phyloP scores from a whole-genome alignment of 75 land plant genomes.

The Pseudotsuga menziesii region DNA sequence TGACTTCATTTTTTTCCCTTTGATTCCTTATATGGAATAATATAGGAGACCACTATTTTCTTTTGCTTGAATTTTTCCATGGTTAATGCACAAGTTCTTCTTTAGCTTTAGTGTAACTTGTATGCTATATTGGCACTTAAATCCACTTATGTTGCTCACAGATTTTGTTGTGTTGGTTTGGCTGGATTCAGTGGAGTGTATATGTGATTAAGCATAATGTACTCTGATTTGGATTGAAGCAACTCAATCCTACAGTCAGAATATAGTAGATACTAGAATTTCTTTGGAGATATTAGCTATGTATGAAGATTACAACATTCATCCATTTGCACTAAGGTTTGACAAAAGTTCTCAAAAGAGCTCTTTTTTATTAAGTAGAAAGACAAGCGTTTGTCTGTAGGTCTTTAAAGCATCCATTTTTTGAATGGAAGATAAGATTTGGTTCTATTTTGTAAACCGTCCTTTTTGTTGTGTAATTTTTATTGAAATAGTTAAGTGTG shows the following conservation, averaged over 20 bases:
- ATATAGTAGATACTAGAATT: background rate
- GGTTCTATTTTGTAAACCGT: background rate
- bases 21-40: background rate
- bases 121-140: background rate
- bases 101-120: background rate
- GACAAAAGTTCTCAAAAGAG: background rate
- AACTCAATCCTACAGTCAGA: background rate
- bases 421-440: conserved; percentile 5
- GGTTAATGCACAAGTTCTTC: background rate
- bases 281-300: background rate
- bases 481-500: background rate
- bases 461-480: background rate
- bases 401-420: background rate
- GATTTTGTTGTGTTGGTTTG: background rate
- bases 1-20: too few species aligned
- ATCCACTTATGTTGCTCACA: background rate
- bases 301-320: background rate
- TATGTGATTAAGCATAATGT: background rate
- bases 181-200: background rate
- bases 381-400: background rate
- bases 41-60: background rate
- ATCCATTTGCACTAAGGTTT: background rate
- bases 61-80: background rate
- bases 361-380: background rate
- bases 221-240: background rate